Evolutionary conservation across 139 green algal genomes (phyloP).

Genomic region (Chlorella sp.): DNA sequence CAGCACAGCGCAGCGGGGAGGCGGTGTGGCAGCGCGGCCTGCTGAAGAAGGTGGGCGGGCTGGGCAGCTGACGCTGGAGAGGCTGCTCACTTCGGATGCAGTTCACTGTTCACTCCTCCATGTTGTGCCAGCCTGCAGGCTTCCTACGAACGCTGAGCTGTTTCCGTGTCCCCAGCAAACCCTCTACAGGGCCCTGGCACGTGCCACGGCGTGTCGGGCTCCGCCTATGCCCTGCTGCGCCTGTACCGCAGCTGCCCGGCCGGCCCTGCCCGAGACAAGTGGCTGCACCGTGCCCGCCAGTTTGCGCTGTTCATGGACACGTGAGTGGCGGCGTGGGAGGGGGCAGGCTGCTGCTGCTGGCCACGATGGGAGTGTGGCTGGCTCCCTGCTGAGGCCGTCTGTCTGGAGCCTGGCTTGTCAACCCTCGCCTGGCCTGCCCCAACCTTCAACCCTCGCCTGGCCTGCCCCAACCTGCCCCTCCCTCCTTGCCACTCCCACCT

Average conservation of each 20-base stretch:
- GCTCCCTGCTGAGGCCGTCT: too few species aligned
- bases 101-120: too few species aligned
- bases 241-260: slow-evolving; percentile 37
- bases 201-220: slow-evolving; percentile 77
- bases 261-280: neutral
- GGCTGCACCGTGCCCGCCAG: slow-evolving; percentile 48
- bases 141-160: too few species aligned
- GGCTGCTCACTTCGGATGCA: too few species aligned
- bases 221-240: slow-evolving; percentile 68
- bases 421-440: too few species aligned
- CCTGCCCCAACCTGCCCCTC: too few species aligned
- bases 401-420: too few species aligned
- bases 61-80: too few species aligned
- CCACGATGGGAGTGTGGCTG: too few species aligned
- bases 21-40: slow-evolving; percentile 70
- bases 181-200: slow-evolving; percentile 57
- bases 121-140: too few species aligned
- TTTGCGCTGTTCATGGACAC: slow-evolving; percentile 60
- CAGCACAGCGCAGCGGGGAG: slow-evolving; percentile 54
- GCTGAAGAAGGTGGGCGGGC: slow-evolving; percentile 50
- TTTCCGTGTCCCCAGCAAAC: too few species aligned
- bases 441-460: neutral
- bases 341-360: too few species aligned
- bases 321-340: neutral
- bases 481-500: neutral